A percentile compares a stretch with the other conserved stretches of the same genome.
These are phyloP conservation scores for Pecoramyces ruminantium DNA, from an alignment of 192 early-diverging fungal genomes.

Conservation along the genomic window DNA sequence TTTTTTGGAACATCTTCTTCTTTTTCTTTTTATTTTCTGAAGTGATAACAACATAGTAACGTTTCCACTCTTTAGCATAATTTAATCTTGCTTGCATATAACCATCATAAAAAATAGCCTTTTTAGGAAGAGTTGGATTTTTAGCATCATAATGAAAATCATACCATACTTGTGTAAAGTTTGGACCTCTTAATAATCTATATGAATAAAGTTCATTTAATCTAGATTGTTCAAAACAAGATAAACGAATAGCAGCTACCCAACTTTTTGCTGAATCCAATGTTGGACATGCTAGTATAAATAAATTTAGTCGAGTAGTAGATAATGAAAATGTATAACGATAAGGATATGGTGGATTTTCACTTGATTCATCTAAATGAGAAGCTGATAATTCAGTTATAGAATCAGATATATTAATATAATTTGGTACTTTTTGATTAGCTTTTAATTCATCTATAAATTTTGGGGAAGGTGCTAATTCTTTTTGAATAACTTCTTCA, in stretches of 20 bases:
- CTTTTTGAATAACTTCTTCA: background rate
- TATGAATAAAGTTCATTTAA: constrained; percentile 16
- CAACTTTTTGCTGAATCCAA: constrained; percentile 17
- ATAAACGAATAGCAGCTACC: constrained; percentile 22
- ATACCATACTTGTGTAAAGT: constrained; percentile 7
- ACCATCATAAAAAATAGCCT: constrained; percentile 15
- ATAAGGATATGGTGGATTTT: background rate
- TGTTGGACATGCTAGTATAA: constrained; percentile 12
- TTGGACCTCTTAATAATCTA: constrained; percentile 9
- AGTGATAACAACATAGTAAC: constrained; percentile 17
- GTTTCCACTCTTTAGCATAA: constrained; percentile 13
- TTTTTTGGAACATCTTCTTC: background rate
- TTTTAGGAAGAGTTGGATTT: background rate
- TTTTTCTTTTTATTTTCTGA: background rate
- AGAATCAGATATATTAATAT: background rate
- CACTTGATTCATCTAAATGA: background rate
- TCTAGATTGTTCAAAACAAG: constrained; percentile 14
- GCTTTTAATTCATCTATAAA: background rate
- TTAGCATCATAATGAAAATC: constrained; percentile 13
- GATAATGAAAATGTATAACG: background rate
- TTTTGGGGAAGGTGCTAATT: background rate
- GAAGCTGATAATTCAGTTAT: background rate
- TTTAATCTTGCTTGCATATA: constrained; percentile 8
- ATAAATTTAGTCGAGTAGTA: constrained; percentile 9
- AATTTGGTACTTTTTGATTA: background rate